Percentiles rank a stretch among this genome's conserved stretches.
phyloP scores from a whole-genome alignment of 768 basidiomycete genomes.

The Pisolithus marmoratus region DNA sequence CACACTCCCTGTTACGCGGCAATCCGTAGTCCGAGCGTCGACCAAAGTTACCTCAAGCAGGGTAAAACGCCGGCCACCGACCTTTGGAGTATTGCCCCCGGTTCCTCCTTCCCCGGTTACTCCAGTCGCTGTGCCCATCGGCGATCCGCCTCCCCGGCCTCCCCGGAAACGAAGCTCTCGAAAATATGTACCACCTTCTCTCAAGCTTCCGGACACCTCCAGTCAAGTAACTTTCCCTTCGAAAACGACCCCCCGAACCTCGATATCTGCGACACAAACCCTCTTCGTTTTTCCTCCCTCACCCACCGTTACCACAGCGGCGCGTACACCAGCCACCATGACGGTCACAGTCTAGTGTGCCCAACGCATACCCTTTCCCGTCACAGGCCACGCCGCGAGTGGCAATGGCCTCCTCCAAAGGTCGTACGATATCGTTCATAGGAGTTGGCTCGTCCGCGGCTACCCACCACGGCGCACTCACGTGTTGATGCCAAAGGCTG shows the following conservation, averaged over 20 bases:
- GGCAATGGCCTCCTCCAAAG: constrained; percentile 59
- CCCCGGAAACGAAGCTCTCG: constrained; percentile 47
- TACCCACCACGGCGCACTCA: constrained; percentile 76
- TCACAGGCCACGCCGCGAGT: constrained; percentile 61
- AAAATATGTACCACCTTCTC: constrained; percentile 51
- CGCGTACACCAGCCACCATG: constrained; percentile 72
- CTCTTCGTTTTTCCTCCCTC: constrained; percentile 86
- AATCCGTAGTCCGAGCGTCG: constrained; percentile 47
- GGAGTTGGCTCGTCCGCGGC: constrained; percentile 61
- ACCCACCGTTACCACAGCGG: constrained; percentile 41
- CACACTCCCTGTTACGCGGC: constrained; percentile 37
- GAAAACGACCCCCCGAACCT: constrained; percentile 17
- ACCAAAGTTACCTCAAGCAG: constrained; percentile 46
- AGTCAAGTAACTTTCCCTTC: constrained; percentile 24
- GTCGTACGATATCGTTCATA: constrained; percentile 70
- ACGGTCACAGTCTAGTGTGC: constrained; percentile 65
- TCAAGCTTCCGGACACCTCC: constrained; percentile 38
- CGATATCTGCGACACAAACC: constrained; percentile 53
- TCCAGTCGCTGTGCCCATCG: constrained; percentile 38
- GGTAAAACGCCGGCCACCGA: constrained; percentile 54
- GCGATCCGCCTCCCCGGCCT: constrained; percentile 27
- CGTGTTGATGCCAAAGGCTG: constrained; percentile 83
- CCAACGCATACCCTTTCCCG: constrained; percentile 47
- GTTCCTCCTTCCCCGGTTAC: constrained; percentile 69
- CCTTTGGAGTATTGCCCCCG: constrained; percentile 57